Base-by-base conservation (phyloP, 805 yeast genomes). In the Yarrowia yakushimensis region DNA sequence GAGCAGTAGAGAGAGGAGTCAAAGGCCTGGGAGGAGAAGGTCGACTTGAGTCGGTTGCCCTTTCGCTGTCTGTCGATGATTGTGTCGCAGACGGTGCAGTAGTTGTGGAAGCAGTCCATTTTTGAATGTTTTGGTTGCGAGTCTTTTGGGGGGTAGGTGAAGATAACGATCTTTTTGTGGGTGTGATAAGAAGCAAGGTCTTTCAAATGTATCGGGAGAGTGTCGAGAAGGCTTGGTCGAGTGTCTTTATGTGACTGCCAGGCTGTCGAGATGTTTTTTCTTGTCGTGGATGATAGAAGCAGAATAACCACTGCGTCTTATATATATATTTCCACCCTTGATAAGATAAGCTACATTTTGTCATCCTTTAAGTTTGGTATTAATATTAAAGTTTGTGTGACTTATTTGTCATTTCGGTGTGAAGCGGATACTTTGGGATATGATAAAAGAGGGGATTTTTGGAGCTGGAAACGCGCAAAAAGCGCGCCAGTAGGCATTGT, bases 1-100 rank as follows among this genome's bases (percentile, higher is more conserved):
- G 75, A 72, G 71, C 76, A 73, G 70, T 73, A 73, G 33, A 73
- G 69, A 37, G 60, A 65, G 25, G 66, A 52, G 45, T 43, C 65
- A 42, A 64, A 59, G 37, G 54, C 54, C 31, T 57, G 28, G 17
- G 62, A 30, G 11, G 48, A 55, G 7, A 55, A 55, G 34, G 61
- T 55, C 6, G 61, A 39, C 61, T 55, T 55, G 28, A 55, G 61
- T 41, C 61, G 61, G 48, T 55, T 55, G 37, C 39, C 61, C 43
- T 52, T 52, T 55, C 48, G 61, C 61, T 55, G 61, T 28, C 48
- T 13, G 50, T 66, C 69, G 23, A 73, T 65, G 63, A 71, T 73
- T 52, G 65, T 70, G 65, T 73, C 75, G 68, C 76, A 73, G 50
- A 73, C 74, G 22, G 73, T 68, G 71, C 76, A 73, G 69, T 66